A percentile compares a stretch with the other conserved stretches of the same genome.
Evolutionary conservation across 1,139 yeast species (phyloP).

Genomic region (Pneumocystis canis): DNA sequence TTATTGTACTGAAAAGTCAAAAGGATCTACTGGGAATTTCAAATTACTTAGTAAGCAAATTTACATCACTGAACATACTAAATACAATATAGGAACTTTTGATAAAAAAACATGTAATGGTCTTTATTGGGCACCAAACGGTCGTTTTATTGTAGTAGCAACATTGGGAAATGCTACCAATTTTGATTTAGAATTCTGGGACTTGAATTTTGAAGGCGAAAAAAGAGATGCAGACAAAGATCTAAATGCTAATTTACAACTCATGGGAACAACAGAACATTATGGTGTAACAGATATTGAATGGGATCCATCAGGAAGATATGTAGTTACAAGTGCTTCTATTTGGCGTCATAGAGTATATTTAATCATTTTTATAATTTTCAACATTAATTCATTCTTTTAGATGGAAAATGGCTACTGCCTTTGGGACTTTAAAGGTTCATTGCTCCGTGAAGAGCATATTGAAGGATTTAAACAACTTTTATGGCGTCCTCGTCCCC

Average conservation of each 20-base stretch:
- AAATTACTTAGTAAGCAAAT: slow-evolving; percentile 26
- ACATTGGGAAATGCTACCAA: slow-evolving; percentile 45
- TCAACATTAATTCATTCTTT: not conserved
- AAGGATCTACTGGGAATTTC: slow-evolving; percentile 41
- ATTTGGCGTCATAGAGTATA: slow-evolving; percentile 52
- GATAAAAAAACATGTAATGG: slow-evolving; percentile 58
- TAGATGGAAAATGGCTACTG: slow-evolving; percentile 76
- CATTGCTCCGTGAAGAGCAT: slow-evolving; percentile 54
- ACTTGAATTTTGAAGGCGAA: slow-evolving; percentile 68
- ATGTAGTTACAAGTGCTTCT: slow-evolving; percentile 75
- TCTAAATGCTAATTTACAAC: slow-evolving; percentile 45
- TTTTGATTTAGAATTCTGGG: slow-evolving; percentile 70
- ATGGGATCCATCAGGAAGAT: slow-evolving; percentile 97
- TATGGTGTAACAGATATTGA: slow-evolving; percentile 70
- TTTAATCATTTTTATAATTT: not conserved
- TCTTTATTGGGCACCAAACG: slow-evolving; percentile 81
- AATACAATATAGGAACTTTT: slow-evolving; percentile 28
- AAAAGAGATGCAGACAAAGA: slow-evolving; percentile 32
- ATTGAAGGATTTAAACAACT: slow-evolving; percentile 77
- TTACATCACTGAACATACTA: not conserved
- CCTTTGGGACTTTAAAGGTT: slow-evolving; percentile 74
- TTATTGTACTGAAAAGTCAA: slow-evolving; percentile 60
- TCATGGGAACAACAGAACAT: slow-evolving; percentile 48
- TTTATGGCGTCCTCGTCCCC: slow-evolving; percentile 96
- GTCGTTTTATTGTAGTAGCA: slow-evolving; percentile 74